These are phyloP conservation scores for Phytophthora rubi DNA, from an alignment of 352 stramenopile species.

Conservation along the genomic window DNA sequence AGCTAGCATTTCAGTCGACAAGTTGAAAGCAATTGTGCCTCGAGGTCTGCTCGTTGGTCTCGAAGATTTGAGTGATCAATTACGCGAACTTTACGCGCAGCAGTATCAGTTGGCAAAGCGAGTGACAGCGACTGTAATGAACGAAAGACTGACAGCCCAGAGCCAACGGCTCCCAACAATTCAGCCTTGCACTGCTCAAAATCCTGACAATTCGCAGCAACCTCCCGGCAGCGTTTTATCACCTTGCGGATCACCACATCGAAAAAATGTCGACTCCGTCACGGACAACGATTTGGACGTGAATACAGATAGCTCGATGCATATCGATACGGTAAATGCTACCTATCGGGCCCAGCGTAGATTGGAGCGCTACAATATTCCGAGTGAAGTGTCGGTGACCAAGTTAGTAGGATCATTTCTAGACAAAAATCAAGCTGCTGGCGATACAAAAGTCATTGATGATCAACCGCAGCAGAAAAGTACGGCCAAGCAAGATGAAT, in stretches of 20 bases:
- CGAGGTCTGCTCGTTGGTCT: conserved; percentile 39
- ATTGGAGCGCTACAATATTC: conserved; percentile 55
- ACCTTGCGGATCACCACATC: not conserved
- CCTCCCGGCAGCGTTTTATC: not conserved
- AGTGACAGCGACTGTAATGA: conserved; percentile 53
- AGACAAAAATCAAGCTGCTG: conserved; percentile 13
- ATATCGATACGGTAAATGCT: conserved; percentile 20
- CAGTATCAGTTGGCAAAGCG: conserved; percentile 46
- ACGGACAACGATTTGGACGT: not conserved
- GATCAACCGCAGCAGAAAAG: not conserved
- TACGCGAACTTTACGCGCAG: conserved; percentile 37
- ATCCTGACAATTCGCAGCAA: not conserved
- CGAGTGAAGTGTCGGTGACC: conserved; percentile 23
- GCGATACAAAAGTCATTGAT: not conserved
- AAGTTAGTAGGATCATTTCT: conserved; percentile 53
- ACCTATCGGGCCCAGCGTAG: conserved; percentile 38
- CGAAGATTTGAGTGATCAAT: conserved; percentile 29
- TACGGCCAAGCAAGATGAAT: conserved; percentile 21
- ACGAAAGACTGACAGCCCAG: conserved; percentile 46
- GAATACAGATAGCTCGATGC: not conserved
- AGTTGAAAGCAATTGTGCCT: conserved; percentile 53
- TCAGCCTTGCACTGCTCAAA: conserved; percentile 9
- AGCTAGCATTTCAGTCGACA: conserved; percentile 54
- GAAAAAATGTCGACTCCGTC: not conserved
- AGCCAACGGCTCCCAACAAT: conserved; percentile 18